These are phyloP conservation scores for Theileria parva DNA, from an alignment of 169 alveolate genomes.

Conservation along the genomic window DNA sequence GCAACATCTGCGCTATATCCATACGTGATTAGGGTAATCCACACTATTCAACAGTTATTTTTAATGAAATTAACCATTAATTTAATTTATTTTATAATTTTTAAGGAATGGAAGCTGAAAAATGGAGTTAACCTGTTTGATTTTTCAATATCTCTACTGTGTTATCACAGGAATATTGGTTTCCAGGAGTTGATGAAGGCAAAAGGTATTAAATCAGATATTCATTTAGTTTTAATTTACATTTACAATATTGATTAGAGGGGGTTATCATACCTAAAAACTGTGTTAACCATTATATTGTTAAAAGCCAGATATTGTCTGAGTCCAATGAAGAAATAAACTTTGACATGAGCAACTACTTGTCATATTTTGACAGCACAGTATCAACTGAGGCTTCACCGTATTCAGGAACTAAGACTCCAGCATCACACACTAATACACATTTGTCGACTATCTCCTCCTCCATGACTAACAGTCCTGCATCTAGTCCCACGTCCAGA, in stretches of 20 bases:
- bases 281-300: slow-evolving; percentile 26
- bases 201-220: slow-evolving; percentile 17
- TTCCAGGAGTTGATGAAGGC: slow-evolving; percentile 1
- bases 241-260: slow-evolving; percentile 2
- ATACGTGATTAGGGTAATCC: slow-evolving; percentile 8
- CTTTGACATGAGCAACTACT: background rate
- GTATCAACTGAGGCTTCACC: no score
- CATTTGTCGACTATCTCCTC: no score
- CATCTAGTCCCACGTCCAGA: no score
- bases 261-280: slow-evolving; percentile 8
- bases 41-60: background rate
- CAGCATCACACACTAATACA: no score
- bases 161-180: slow-evolving; percentile 33
- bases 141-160: slow-evolving; percentile 34
- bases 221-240: background rate
- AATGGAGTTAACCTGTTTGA: slow-evolving; percentile 47
- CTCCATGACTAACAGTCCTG: no score
- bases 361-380: background rate
- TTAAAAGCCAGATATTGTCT: slow-evolving; percentile 33
- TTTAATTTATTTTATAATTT: background rate
- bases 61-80: background rate
- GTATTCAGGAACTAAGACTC: no score
- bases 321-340: background rate
- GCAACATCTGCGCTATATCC: slow-evolving; percentile 36
- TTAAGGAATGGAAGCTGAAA: slow-evolving; percentile 45